A percentile compares a stretch with the other conserved stretches of the same genome.
Conservation (phyloP, 106 monocot genomes). For the Allium cepa region DNA sequence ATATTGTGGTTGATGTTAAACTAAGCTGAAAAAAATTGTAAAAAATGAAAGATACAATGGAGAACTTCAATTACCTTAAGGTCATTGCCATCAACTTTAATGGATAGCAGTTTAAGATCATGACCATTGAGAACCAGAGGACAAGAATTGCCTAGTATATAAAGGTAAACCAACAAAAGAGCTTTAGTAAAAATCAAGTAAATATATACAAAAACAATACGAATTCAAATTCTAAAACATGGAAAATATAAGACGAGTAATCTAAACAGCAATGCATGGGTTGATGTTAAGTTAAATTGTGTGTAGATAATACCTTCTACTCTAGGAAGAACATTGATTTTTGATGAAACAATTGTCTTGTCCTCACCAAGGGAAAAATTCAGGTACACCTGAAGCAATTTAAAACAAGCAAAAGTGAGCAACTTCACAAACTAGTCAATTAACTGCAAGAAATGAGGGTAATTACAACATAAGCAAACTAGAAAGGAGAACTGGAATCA, state of each 20-base stretch:
- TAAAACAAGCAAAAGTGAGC: slow-evolving; percentile 1
- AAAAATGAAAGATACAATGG: background rate
- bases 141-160: slow-evolving; percentile 34
- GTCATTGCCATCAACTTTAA: slow-evolving; percentile 85
- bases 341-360: slow-evolving; percentile 77
- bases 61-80: slow-evolving; percentile 40
- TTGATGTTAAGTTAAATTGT: no score
- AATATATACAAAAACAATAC: background rate
- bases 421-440: background rate
- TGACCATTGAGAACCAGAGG: slow-evolving; percentile 81
- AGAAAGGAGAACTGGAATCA: background rate
- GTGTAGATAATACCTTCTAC: slow-evolving; percentile 42
- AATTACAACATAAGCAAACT: background rate
- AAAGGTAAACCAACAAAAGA: slow-evolving; percentile 13
- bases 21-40: no score
- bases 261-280: no score
- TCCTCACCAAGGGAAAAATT: slow-evolving; percentile 75
- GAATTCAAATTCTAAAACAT: background rate
- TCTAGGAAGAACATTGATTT: slow-evolving; percentile 68
- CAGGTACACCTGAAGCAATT: slow-evolving; percentile 61
- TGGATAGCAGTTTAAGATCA: slow-evolving; percentile 84
- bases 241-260: background rate
- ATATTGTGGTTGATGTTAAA: no score
- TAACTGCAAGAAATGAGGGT: no score
- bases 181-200: background rate